Conservation (phyloP, 2,329 filamentous ascomycete genomes). For the Xylaria sp. region DNA sequence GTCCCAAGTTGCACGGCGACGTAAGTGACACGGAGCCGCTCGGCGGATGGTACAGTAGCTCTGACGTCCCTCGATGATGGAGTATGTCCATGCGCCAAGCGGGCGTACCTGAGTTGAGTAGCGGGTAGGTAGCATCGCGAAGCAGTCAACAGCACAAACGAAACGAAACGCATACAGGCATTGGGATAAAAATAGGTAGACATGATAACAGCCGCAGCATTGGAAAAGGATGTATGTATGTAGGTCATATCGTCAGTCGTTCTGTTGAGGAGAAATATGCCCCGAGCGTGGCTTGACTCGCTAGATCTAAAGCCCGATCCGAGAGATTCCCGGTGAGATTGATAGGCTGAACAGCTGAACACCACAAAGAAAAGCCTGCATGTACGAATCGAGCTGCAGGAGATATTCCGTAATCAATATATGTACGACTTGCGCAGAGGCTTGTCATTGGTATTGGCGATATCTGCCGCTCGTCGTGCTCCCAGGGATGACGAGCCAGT, state of each 20-base stretch:
- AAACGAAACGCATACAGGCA: neutral
- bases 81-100: neutral
- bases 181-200: neutral
- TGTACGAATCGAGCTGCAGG: neutral
- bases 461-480: neutral
- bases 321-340: neutral
- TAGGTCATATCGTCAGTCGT: neutral
- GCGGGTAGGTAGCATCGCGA: neutral
- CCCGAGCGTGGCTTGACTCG: constrained; percentile 7
- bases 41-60: neutral
- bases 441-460: neutral
- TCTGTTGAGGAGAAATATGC: neutral
- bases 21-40: neutral
- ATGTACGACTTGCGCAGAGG: neutral
- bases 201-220: neutral
- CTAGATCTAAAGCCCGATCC: neutral
- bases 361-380: neutral
- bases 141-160: neutral
- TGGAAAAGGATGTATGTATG: neutral
- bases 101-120: neutral
- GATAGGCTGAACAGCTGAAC: neutral
- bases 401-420: neutral
- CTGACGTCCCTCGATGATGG: neutral
- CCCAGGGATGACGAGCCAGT: neutral
- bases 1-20: neutral